Base-by-base conservation (phyloP, 2,329 filamentous ascomycete genomes). In the Decorospora gaudefroyi region DNA sequence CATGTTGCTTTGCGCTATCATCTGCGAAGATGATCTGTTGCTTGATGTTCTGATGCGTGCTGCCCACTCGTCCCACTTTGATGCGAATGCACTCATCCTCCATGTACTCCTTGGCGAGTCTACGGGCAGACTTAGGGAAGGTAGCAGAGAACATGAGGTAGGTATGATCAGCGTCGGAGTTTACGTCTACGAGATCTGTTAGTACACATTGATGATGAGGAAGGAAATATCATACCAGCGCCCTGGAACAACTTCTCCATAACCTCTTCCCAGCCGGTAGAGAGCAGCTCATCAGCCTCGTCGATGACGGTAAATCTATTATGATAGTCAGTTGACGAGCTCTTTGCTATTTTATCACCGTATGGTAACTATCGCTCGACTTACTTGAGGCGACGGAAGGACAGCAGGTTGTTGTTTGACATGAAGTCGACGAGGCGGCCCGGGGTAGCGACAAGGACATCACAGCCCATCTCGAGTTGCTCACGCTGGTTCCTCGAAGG, bases 131-230 rank as follows among this genome's bases (percentile, higher is more conserved):
- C 73, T 87, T 90, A 27, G 91, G 89, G 71, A 99, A 97, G 0
- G 93, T 97, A 1, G 93, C 93, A 0, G 90, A 96, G 69, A 97
- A 97, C 75, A 99, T 86, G 72, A 95, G 78, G 68, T 82, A 85
- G 6, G 76, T 75, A 55, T 85, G 82, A 46, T 86, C 83, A 5
- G 77, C 81, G 60, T 86, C 90, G 43, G 87, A 83, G 49, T 96
- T 95, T 74, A 70, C 83, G 78, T 96, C 74, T 76, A 47, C 3
- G 26, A 16, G 4, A n/a, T 4, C 8, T 10, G 18, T 59, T 23
- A 59, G 62, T 49, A 32, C 25, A 31, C 13, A 12, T 26, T 23
- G 6, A 3, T 11, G 3, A 43, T 15, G 40, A 31, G 30, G 30
- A 36, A 13, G 32, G 9, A 74, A n/a, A n/a, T n/a, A n/a, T n/a